Percentiles rank a stretch among this genome's conserved stretches.
These are phyloP conservation scores for Grammothele lineata DNA, from an alignment of 768 basidiomycete species.

Conservation along the genomic window DNA sequence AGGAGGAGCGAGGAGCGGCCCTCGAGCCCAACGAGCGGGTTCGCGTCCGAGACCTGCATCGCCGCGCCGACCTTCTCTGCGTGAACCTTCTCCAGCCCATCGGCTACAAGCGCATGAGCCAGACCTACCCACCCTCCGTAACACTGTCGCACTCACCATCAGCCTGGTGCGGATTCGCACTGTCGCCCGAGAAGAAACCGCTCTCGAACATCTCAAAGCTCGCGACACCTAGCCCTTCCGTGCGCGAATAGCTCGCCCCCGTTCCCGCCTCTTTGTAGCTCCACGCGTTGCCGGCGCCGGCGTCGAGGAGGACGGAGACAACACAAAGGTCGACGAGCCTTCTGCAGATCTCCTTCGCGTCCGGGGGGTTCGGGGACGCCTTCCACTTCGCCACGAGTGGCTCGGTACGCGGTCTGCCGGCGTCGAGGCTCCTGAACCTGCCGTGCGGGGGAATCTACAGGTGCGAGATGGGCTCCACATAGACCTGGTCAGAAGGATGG, in stretches of 20 bases:
- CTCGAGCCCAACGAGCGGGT: constrained; percentile 88
- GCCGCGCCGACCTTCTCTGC: constrained; percentile 53
- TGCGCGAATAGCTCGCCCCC: constrained; percentile 54
- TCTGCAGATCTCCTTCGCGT: constrained; percentile 56
- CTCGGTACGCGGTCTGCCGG: constrained; percentile 57
- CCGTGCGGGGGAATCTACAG: constrained; percentile 80
- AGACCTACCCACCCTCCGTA: too few species aligned
- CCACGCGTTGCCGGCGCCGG: constrained; percentile 88
- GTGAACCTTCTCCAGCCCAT: constrained; percentile 63
- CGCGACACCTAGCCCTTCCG: constrained; percentile 84
- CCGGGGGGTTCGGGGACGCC: constrained; percentile 34
- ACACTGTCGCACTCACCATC: constrained; percentile 54
- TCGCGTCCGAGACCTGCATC: constrained; percentile 75
- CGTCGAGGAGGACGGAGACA: constrained; percentile 91
- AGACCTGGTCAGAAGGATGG: neutral
- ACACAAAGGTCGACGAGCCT: constrained; percentile 86
- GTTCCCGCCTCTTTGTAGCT: constrained; percentile 59
- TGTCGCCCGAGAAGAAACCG: constrained; percentile 76
- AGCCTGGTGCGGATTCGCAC: constrained; percentile 60
- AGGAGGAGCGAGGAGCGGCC: constrained; percentile 77
- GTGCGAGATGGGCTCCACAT: neutral
- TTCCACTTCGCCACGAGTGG: constrained; percentile 60
- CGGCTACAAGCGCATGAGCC: constrained; percentile 42
- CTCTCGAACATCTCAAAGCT: constrained; percentile 84
- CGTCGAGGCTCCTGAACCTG: constrained; percentile 86